Evolutionary conservation across 2,329 filamentous ascomycete species (phyloP).

Genomic region (Cladorrhinum sp.): DNA sequence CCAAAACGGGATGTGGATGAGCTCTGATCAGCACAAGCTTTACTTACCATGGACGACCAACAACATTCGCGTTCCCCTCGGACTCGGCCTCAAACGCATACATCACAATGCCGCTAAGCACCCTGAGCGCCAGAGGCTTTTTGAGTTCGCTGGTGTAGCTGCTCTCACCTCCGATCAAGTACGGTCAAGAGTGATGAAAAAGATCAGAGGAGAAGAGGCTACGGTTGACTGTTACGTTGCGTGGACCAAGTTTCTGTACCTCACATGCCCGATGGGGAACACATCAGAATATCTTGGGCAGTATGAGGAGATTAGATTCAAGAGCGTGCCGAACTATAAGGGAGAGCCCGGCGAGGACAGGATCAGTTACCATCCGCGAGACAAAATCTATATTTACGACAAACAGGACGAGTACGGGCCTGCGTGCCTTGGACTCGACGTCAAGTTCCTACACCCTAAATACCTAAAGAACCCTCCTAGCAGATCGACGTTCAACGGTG

Average conservation of each 20-base stretch:
- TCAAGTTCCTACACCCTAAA: background rate
- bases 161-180: background rate
- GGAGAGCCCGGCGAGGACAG: background rate
- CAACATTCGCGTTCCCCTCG: background rate
- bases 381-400: conserved; percentile 3
- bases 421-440: background rate
- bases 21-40: background rate
- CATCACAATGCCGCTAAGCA: background rate
- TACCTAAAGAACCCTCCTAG: conserved; percentile 3
- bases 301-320: no score
- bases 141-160: background rate
- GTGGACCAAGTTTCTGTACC: conserved; percentile 6
- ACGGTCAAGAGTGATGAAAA: background rate
- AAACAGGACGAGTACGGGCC: background rate
- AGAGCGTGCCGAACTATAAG: background rate
- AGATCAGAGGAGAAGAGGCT: background rate
- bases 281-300: no score
- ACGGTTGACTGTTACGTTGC: background rate
- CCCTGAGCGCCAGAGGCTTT: conserved; percentile 3
- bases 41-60: conserved; percentile 5
- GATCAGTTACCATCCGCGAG: background rate
- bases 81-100: background rate
- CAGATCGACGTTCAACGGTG: background rate
- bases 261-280: background rate
- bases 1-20: background rate